Conservation (phyloP, 2,329 filamentous ascomycete genomes). For the Colletotrichum phormii region DNA sequence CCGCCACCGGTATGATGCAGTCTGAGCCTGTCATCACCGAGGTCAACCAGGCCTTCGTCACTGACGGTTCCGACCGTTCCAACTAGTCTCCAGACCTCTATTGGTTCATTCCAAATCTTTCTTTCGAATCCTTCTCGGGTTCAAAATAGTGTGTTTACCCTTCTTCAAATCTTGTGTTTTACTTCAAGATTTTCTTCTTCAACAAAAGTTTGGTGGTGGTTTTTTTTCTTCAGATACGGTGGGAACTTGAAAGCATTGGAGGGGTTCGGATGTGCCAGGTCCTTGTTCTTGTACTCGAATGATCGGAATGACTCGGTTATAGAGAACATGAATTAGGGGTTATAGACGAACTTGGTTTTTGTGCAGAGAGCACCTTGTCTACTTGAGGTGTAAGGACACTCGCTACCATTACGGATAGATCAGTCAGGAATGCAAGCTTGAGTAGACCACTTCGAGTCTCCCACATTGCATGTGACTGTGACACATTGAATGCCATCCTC, state of each 20-base stretch:
- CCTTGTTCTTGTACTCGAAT: slow-evolving; percentile 9
- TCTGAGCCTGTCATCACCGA: slow-evolving; percentile 31
- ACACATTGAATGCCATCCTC: too few species aligned
- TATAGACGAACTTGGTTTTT: slow-evolving; percentile 14
- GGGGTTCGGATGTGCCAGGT: neutral
- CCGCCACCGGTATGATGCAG: slow-evolving; percentile 5
- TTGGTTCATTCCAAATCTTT: neutral
- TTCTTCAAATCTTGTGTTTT: slow-evolving; percentile 5
- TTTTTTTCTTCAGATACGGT: slow-evolving; percentile 10
- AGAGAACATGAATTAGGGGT: neutral
- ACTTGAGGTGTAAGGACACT: slow-evolving; percentile 18
- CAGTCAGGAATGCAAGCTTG: slow-evolving; percentile 22
- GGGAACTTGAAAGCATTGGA: neutral
- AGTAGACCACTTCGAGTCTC: slow-evolving; percentile 3
- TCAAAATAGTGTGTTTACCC: slow-evolving; percentile 1
- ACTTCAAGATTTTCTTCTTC: neutral
- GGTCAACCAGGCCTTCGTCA: neutral
- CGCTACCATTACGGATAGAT: slow-evolving; percentile 8
- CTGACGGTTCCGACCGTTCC: neutral
- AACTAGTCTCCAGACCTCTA: neutral
- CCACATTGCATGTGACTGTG: neutral
- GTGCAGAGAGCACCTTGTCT: slow-evolving; percentile 22
- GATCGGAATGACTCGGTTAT: slow-evolving; percentile 12
- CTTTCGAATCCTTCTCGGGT: neutral
- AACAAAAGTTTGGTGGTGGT: slow-evolving; percentile 13